phyloP scores from a whole-genome alignment of 306 rosid species.

The Macrotyloma uniflorum region DNA sequence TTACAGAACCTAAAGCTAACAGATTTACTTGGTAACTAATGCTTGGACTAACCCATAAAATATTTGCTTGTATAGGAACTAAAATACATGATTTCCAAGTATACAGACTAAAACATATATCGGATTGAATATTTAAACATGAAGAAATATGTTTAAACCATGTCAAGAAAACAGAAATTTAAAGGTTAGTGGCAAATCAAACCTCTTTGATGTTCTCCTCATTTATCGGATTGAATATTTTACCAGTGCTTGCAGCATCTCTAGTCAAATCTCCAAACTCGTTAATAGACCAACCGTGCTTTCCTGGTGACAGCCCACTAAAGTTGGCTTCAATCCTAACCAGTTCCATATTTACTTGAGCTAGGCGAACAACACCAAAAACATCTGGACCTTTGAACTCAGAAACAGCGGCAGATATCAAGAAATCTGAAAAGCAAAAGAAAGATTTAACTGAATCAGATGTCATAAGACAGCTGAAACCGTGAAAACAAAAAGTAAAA shows the following conservation, averaged over 20 bases:
- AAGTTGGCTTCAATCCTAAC: slow-evolving; percentile 90
- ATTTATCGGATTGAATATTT: slow-evolving; percentile 54
- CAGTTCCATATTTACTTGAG: slow-evolving; percentile 88
- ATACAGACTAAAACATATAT: not conserved
- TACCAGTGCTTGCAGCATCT: slow-evolving; percentile 92
- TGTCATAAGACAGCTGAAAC: slow-evolving; percentile 12
- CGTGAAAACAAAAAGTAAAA: slow-evolving; percentile 14
- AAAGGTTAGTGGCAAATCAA: slow-evolving; percentile 34
- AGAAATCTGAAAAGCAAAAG: slow-evolving; percentile 66
- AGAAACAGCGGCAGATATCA: slow-evolving; percentile 85
- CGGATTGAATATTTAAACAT: no score
- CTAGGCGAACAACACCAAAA: slow-evolving; percentile 90
- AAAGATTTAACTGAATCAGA: slow-evolving; percentile 16
- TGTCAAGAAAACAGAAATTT: slow-evolving; percentile 17
- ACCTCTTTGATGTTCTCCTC: slow-evolving; percentile 59
- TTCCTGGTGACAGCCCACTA: slow-evolving; percentile 83
- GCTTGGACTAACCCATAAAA: not conserved
- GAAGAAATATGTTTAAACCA: not conserved
- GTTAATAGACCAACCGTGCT: slow-evolving; percentile 93
- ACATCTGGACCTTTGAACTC: slow-evolving; percentile 92
- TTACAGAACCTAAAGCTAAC: not conserved
- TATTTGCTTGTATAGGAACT: not conserved
- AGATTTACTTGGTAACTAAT: not conserved
- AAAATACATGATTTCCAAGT: not conserved
- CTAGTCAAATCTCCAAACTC: slow-evolving; percentile 89